Percentiles rank a stretch among this genome's conserved stretches.
Evolutionary conservation across 495 filamentous ascomycete species (phyloP).

Genomic region (Penicillium longicatenatum): DNA sequence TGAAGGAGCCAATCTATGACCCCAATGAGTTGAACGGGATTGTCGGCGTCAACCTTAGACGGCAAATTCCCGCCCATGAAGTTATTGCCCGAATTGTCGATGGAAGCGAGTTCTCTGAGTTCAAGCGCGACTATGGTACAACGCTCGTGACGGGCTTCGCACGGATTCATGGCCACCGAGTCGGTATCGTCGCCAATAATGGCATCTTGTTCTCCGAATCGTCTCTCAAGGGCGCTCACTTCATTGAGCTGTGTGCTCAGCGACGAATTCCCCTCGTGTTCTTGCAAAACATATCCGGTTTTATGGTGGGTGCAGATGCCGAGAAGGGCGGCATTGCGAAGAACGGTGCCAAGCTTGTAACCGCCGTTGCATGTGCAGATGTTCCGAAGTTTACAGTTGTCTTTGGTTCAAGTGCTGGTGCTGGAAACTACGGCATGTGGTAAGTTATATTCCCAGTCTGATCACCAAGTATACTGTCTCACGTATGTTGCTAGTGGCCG

Average conservation of each 20-base stretch:
- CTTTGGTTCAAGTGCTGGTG: slow-evolving; percentile 77
- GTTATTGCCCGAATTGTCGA: slow-evolving; percentile 95
- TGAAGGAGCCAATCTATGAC: slow-evolving; percentile 79
- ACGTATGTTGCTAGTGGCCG: slow-evolving; percentile 62
- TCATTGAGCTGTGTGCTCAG: slow-evolving; percentile 95
- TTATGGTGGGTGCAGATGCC: slow-evolving; percentile 95
- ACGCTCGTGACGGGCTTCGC: slow-evolving; percentile 95
- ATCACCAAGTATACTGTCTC: slow-evolving; percentile 4
- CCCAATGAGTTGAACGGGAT: slow-evolving; percentile 82
- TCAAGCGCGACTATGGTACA: slow-evolving; percentile 89
- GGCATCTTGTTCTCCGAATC: slow-evolving; percentile 95
- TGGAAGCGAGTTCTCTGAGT: slow-evolving; percentile 86
- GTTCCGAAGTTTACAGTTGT: slow-evolving; percentile 98
- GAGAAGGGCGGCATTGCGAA: slow-evolving; percentile 96
- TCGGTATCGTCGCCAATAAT: slow-evolving; percentile 96
- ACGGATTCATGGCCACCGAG: slow-evolving; percentile 82
- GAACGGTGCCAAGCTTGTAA: slow-evolving; percentile 96
- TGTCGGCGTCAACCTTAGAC: slow-evolving; percentile 82
- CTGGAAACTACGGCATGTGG: slow-evolving; percentile 84
- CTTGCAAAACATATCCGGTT: slow-evolving; percentile 94
- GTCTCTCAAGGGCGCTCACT: slow-evolving; percentile 92
- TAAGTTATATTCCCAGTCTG: slow-evolving; percentile 36
- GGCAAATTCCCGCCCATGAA: slow-evolving; percentile 81
- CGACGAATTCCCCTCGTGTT: slow-evolving; percentile 89
- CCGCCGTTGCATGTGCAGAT: slow-evolving; percentile 90